Evolutionary conservation across 2,329 filamentous ascomycete genomes (phyloP), one percentile per base, ranked within the genome.

Genomic region (Claviceps humidiphila): DNA sequence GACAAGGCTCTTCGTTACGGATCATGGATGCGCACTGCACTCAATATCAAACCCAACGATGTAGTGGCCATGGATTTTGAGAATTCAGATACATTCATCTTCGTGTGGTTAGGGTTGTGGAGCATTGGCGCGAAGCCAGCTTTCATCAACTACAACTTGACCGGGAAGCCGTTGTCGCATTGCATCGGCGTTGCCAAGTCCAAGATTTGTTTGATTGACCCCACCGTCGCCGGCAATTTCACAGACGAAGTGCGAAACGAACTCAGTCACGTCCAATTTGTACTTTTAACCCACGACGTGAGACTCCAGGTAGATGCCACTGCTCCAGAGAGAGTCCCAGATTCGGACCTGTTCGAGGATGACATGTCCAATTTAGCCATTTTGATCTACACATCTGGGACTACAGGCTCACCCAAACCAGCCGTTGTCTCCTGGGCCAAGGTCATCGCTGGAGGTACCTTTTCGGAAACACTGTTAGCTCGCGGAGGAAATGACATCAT

Each of bases 121-220:
- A 81, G 83, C 34, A 81, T 95, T 54, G 89, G 89, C 11, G 89
- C 86, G 0, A 82, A 82, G 52, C 88, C 89, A 0, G 89, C 89
- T 0, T 88, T 93, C 59, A 85, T 95, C 69, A 95, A 95, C 68
- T 91, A 90, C 68, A 93, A 93, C 63, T 71, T 95, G 48, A 75
- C 77, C 0, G 84, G 82, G 13, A 79, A 84, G 30, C 75, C 87
- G 0, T 71, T 95, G 55, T 66, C 78, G 3, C 89, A 95, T 66
- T 91, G 86, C 58, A 73, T 94, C 45, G 77, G 75, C 57, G 79
- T 81, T 1, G 84, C 86, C 2, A 81, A 77, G 0, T 74, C 86
- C 0, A 76, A 76, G 9, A 62, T 94, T 2, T 71, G 90, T 52
- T 64, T 95, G 20, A 75, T 91, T 9, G 89, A 93, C 58, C 73